Conservation (phyloP, 1,284 basidiomycete genomes). For the Ceratobasidium sp. region DNA sequence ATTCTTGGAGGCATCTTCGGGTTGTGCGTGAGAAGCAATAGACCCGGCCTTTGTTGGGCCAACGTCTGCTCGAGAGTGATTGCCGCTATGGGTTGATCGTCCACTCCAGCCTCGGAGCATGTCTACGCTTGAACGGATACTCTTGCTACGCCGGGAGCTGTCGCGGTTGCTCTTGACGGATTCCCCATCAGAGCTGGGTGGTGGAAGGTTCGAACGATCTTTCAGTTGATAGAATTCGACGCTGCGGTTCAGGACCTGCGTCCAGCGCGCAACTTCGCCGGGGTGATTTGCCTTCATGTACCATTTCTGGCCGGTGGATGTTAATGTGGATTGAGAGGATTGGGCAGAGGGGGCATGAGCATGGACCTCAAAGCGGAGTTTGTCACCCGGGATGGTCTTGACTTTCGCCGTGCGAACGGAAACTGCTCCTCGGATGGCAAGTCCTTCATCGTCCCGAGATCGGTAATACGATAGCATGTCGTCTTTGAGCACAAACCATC, state of each 20-base stretch:
- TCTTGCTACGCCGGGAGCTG: constrained; percentile 28
- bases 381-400: constrained; percentile 67
- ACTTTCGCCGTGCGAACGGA: constrained; percentile 85
- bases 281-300: constrained; percentile 93
- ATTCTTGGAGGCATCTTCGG: neutral
- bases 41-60: neutral
- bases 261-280: constrained; percentile 91
- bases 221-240: constrained; percentile 70
- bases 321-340: constrained; percentile 34
- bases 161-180: constrained; percentile 48
- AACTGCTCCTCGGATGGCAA: constrained; percentile 90
- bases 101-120: constrained; percentile 43
- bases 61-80: constrained; percentile 18
- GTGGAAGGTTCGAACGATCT: constrained; percentile 14
- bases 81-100: constrained; percentile 29
- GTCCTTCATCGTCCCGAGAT: constrained; percentile 90
- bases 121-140: constrained; percentile 33
- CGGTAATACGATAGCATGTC: constrained; percentile 91
- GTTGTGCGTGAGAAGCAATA: neutral
- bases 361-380: constrained; percentile 86
- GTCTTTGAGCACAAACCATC: constrained; percentile 94
- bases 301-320: constrained; percentile 75
- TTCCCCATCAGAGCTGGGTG: constrained; percentile 48
- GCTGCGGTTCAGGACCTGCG: constrained; percentile 77
- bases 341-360: constrained; percentile 61